These are phyloP conservation scores for Aegilops tauschii DNA, from an alignment of 176 grass and related monocot genomes.

Conservation along the genomic window DNA sequence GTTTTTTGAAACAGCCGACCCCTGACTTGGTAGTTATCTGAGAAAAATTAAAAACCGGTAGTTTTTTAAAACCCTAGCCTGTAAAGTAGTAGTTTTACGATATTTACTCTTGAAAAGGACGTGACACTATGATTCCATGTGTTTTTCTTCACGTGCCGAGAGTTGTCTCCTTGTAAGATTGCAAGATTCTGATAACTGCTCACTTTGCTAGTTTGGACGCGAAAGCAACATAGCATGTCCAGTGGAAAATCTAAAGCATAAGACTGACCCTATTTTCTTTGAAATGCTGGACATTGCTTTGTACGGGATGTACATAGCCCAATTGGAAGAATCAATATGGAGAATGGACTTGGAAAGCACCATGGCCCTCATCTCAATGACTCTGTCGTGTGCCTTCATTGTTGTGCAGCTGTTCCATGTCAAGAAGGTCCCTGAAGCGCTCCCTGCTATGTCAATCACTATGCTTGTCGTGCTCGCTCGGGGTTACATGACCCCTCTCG, in stretches of 20 bases:
- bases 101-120: too few relatives aligned
- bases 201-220: slow-evolving; percentile 65
- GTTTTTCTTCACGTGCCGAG: slow-evolving; percentile 39
- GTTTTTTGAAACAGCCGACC: too few relatives aligned
- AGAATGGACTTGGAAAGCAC: slow-evolving; percentile 84
- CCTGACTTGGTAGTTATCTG: too few relatives aligned
- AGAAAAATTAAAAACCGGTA: too few relatives aligned
- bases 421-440: slow-evolving; percentile 48
- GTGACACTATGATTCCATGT: too few relatives aligned
- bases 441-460: slow-evolving; percentile 64
- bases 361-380: slow-evolving; percentile 74
- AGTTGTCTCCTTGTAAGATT: slow-evolving; percentile 30
- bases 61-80: too few relatives aligned
- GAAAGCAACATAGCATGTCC: slow-evolving; percentile 38
- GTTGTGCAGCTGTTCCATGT: slow-evolving; percentile 65
- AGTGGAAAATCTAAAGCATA: background rate
- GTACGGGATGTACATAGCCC: slow-evolving; percentile 34
- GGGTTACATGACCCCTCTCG: slow-evolving; percentile 74
- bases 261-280: slow-evolving; percentile 54
- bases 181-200: slow-evolving; percentile 55
- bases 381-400: slow-evolving; percentile 65
- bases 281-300: slow-evolving; percentile 43
- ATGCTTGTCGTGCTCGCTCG: slow-evolving; percentile 68
- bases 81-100: too few relatives aligned
- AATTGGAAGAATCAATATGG: slow-evolving; percentile 49